A percentile compares a stretch with the other conserved stretches of the same genome.
phyloP scores from a whole-genome alignment of 75 land plant genomes.

The Picea glauca region DNA sequence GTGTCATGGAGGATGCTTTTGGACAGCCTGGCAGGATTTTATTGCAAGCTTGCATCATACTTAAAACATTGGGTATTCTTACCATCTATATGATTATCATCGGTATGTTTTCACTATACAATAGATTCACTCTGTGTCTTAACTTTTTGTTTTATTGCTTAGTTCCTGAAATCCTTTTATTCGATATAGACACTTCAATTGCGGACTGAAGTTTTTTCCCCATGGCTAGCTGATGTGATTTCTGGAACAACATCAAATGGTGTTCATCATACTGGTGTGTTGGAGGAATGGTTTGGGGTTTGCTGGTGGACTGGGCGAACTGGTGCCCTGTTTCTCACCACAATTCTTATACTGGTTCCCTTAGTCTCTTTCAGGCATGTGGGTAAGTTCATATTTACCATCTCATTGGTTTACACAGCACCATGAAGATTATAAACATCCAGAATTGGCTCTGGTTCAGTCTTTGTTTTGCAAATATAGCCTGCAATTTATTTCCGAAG shows the following conservation, averaged over 20 bases:
- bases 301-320: slow-evolving; percentile 41
- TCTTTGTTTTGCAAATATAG: neutral
- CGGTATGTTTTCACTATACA: slow-evolving; percentile 13
- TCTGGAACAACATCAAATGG: slow-evolving; percentile 28
- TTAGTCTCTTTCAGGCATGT: slow-evolving; percentile 34
- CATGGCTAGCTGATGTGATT: slow-evolving; percentile 36
- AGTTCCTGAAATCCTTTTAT: neutral
- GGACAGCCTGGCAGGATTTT: slow-evolving; percentile 27
- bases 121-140: neutral
- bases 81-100: slow-evolving; percentile 47
- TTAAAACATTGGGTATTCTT: slow-evolving; percentile 43
- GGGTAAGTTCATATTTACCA: slow-evolving; percentile 20
- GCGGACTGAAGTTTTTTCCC: slow-evolving; percentile 57
- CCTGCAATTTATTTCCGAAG: neutral
- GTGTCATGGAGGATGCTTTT: slow-evolving; percentile 40
- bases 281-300: slow-evolving; percentile 46
- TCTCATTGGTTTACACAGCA: neutral
- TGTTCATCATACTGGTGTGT: slow-evolving; percentile 32
- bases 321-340: slow-evolving; percentile 31
- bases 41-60: slow-evolving; percentile 33
- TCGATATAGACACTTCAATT: slow-evolving; percentile 74
- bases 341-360: slow-evolving; percentile 30
- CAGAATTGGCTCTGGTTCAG: neutral
- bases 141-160: neutral
- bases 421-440: neutral